Evolutionary conservation across 2,329 filamentous ascomycete genomes (phyloP), one percentile per base, ranked within the genome.

Genomic region (Botrytis sinoallii): DNA sequence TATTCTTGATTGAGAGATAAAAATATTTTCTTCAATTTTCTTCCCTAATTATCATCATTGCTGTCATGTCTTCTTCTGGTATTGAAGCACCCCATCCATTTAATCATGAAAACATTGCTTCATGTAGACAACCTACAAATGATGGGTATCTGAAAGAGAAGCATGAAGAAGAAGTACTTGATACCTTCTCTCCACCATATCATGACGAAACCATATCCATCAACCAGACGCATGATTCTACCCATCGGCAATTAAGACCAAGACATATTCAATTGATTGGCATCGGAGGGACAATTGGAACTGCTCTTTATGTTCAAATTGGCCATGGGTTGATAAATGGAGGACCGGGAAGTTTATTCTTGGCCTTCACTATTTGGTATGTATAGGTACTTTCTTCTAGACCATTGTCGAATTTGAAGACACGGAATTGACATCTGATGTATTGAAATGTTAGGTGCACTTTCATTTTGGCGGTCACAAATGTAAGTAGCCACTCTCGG

Each of bases 211-310:
- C 61, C 1, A 55, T 52, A 38, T 75, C 74, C 5, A 25, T 74
- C 16, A 71, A 73, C n/a, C 38, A 71, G 25, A 71, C 71, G 22
- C 75, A 71, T 40, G 79, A 79, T 71, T 77, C 75, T 12, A 80
- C 82, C 64, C 77, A 85, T 76, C 81, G 84, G 52, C 80, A 81
- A 73, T 79, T 85, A 12, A 79, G 81, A 73, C 83, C 83, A 60
- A 80, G 83, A 74, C 81, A 82, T 60, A 81, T 83, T 64, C 79
- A 82, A 73, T 73, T 81, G 14, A 82, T 81, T 78, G 89, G 87
- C 46, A 91, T 91, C 73, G 89, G 89, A 57, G 89, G 89, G 0
- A 90, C 89, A 10, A 90, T 91, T 75, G 89, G 89, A 29, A 91
- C 88, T 1, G 88, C 87, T 25, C 82, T 90, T 9, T 81, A 75